Conservation (phyloP, 2,329 filamentous ascomycete genomes). For the Sporothrix brasiliensis region DNA sequence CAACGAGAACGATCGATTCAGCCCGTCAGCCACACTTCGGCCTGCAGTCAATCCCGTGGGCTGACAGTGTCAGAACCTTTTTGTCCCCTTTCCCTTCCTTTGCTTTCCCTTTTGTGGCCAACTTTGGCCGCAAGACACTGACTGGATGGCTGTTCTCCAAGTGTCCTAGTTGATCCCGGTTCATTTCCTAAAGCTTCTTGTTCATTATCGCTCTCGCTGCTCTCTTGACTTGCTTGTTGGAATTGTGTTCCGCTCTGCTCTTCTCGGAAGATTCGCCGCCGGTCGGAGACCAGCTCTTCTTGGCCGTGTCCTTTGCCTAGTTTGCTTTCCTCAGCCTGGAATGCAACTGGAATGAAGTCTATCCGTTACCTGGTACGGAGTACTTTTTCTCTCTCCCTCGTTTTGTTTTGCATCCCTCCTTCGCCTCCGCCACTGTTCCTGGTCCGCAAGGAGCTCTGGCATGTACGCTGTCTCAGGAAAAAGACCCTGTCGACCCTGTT, state of each 20-base stretch:
- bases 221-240: neutral
- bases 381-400: neutral
- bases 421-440: neutral
- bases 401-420: neutral
- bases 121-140: neutral
- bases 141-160: neutral
- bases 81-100: neutral
- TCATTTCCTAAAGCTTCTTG: neutral
- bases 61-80: constrained; percentile 17
- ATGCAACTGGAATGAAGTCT: neutral
- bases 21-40: constrained; percentile 15
- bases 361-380: neutral
- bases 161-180: neutral
- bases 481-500: constrained; percentile 1
- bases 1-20: neutral
- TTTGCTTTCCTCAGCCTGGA: neutral
- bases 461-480: constrained; percentile 21
- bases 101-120: neutral
- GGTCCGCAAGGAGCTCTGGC: constrained; percentile 24
- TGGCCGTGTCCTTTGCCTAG: neutral
- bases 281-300: constrained; percentile 7
- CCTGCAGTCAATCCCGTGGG: constrained; percentile 19
- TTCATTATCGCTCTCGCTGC: neutral
- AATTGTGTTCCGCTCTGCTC: neutral
- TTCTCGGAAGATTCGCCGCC: constrained; percentile 16